Conservation (phyloP, 1,139 yeast genomes). For the Blastobotrys illinoisensis region DNA sequence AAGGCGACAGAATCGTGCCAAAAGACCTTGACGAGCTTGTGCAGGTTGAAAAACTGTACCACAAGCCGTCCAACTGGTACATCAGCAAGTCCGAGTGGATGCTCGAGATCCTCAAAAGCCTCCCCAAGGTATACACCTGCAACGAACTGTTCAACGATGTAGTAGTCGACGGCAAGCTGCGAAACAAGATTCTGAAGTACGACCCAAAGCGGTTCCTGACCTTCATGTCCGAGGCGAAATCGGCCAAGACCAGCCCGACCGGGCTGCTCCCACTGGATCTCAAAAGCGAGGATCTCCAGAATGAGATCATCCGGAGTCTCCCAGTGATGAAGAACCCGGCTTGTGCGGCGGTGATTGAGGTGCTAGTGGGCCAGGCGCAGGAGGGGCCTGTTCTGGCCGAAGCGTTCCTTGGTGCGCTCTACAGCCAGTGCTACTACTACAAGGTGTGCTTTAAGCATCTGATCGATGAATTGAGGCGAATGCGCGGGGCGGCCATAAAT, state of each 20-base stretch:
- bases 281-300: neutral
- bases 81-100: neutral
- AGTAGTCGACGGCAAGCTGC: neutral
- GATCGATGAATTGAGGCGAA: neutral
- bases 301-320: neutral
- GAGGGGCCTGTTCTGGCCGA: neutral
- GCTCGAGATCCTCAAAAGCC: neutral
- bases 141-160: neutral
- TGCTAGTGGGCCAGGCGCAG: neutral
- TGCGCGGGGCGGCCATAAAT: neutral
- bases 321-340: neutral
- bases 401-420: neutral
- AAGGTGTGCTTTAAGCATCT: neutral
- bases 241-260: neutral
- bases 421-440: neutral
- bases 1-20: neutral
- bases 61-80: neutral
- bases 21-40: neutral
- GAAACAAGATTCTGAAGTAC: neutral
- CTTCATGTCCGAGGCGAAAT: neutral
- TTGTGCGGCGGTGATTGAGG: neutral
- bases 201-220: neutral
- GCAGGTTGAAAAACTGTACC: neutral
- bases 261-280: neutral
- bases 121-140: neutral